A percentile compares a stretch with the other conserved stretches of the same genome.
phyloP scores from a whole-genome alignment of 768 basidiomycete genomes.

The Lepiota brunneoincarnata region DNA sequence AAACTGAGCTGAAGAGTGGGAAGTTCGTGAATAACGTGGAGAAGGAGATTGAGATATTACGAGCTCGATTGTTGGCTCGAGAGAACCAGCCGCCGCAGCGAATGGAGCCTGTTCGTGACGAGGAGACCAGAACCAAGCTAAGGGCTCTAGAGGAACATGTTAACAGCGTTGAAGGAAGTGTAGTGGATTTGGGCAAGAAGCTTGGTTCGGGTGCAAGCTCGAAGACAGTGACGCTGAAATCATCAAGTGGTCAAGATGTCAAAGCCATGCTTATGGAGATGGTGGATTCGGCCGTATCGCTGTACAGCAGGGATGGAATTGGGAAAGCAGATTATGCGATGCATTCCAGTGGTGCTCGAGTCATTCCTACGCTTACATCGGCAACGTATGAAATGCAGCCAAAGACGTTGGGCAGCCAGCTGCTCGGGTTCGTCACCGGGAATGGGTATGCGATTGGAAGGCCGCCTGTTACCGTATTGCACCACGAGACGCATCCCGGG shows the following conservation, averaged over 20 bases:
- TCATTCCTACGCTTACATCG: constrained; percentile 83
- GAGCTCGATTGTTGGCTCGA: constrained; percentile 34
- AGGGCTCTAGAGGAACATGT: constrained; percentile 62
- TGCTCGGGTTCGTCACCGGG: constrained; percentile 60
- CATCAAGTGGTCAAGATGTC: constrained; percentile 69
- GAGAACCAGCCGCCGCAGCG: constrained; percentile 18
- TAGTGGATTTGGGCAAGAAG: constrained; percentile 70
- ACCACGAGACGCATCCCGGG: constrained; percentile 79
- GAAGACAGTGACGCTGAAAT: constrained; percentile 62
- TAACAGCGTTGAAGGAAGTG: constrained; percentile 55
- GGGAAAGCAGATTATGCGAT: constrained; percentile 85
- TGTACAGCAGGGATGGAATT: constrained; percentile 73
- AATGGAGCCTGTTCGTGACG: constrained; percentile 36
- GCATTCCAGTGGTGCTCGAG: constrained; percentile 74
- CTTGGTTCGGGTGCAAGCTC: constrained; percentile 39
- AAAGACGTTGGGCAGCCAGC: constrained; percentile 40
- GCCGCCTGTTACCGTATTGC: constrained; percentile 83
- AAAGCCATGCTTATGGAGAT: constrained; percentile 69
- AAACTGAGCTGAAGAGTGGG: constrained; percentile 51
- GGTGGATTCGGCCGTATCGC: constrained; percentile 72
- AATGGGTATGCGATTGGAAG: constrained; percentile 65
- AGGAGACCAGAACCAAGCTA: constrained; percentile 54
- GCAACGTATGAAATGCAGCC: constrained; percentile 71
- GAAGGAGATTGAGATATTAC: constrained; percentile 54
- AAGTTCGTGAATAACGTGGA: constrained; percentile 47